A percentile compares a stretch with the other conserved stretches of the same genome.
phyloP scores from a whole-genome alignment of 148 eudicot species.

The Vaccinium corymbosum region DNA sequence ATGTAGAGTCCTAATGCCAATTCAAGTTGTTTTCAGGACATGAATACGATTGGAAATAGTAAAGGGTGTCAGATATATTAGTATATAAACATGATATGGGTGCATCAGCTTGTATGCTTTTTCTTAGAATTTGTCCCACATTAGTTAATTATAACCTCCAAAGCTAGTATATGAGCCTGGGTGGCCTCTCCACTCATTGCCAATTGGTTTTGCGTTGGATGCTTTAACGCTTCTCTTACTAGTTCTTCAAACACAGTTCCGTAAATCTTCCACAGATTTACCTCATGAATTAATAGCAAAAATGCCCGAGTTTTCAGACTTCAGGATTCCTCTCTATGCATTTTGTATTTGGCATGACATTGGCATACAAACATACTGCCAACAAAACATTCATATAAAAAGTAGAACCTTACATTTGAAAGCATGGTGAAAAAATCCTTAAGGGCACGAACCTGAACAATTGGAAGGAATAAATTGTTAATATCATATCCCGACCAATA shows the following conservation, averaged over 20 bases:
- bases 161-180: no score
- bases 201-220: no score
- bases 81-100: neutral
- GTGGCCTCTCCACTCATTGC: no score
- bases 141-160: no score
- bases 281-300: neutral
- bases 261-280: neutral
- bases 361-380: conserved; percentile 14
- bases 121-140: neutral
- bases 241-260: neutral
- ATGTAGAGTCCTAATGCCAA: neutral
- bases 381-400: conserved; percentile 31
- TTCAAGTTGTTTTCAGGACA: neutral
- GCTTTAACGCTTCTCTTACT: neutral
- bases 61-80: neutral
- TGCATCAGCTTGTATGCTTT: neutral
- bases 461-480: neutral
- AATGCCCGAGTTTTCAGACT: neutral
- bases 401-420: conserved; percentile 75
- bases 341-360: neutral
- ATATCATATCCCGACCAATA: conserved; percentile 5
- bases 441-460: conserved; percentile 77
- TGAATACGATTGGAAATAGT: neutral
- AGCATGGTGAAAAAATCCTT: conserved; percentile 94
- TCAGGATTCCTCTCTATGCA: neutral